Percentiles rank a stretch among this genome's conserved stretches.
Conservation (phyloP, 2,329 filamentous ascomycete species). For the Madurella mycetomatis region DNA sequence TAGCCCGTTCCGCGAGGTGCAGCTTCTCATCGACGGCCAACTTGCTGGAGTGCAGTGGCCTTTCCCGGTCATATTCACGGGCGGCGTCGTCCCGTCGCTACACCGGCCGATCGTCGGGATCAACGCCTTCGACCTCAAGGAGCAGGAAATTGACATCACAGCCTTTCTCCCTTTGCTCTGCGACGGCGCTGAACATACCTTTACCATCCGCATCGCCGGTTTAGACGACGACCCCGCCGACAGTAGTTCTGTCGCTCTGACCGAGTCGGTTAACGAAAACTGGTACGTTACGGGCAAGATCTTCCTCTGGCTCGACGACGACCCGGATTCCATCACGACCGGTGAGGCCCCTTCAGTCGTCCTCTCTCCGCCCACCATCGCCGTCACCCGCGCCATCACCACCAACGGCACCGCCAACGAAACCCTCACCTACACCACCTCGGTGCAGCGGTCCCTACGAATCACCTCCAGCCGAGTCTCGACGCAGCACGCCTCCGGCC, state of each 20-base stretch:
- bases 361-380: slow-evolving; percentile 40
- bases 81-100: slow-evolving; percentile 70
- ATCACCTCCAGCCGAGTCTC: slow-evolving; percentile 46
- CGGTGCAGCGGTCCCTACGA: slow-evolving; percentile 51
- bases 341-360: slow-evolving; percentile 36
- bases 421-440: slow-evolving; percentile 55
- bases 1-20: slow-evolving; percentile 73
- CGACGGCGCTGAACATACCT: slow-evolving; percentile 60
- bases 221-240: slow-evolving; percentile 50
- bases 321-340: slow-evolving; percentile 47
- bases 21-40: slow-evolving; percentile 67
- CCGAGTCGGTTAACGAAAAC: slow-evolving; percentile 54
- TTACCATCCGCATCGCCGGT: slow-evolving; percentile 64
- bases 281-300: slow-evolving; percentile 78
- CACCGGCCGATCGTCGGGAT: slow-evolving; percentile 76
- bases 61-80: slow-evolving; percentile 77
- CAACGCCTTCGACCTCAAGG: slow-evolving; percentile 72
- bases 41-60: slow-evolving; percentile 76
- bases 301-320: slow-evolving; percentile 66
- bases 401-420: slow-evolving; percentile 54
- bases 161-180: slow-evolving; percentile 68
- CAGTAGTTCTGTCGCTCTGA: slow-evolving; percentile 42
- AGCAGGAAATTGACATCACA: slow-evolving; percentile 79
- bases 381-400: slow-evolving; percentile 45
- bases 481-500: slow-evolving; percentile 38